phyloP scores from a whole-genome alignment of 192 early-diverging fungal genomes.

The Coemansia nantahalensis region DNA sequence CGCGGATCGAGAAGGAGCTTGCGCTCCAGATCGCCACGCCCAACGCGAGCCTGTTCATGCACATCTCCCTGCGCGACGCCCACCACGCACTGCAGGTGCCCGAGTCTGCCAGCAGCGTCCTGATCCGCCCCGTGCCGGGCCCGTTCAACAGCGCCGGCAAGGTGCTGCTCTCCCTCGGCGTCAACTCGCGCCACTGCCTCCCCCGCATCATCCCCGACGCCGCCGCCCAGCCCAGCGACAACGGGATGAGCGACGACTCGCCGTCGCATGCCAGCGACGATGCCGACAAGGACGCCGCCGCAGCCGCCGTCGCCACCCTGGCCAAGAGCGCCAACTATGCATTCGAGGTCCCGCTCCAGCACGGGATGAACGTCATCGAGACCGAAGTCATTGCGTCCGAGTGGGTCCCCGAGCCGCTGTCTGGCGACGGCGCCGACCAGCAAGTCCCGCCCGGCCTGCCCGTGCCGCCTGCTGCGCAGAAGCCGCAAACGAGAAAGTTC shows the following conservation, averaged over 20 bases:
- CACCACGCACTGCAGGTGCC: slow-evolving; percentile 40
- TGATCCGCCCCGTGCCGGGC: slow-evolving; percentile 44
- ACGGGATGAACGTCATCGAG: slow-evolving; percentile 33
- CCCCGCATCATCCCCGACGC: slow-evolving; percentile 33
- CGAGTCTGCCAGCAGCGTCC: slow-evolving; percentile 9
- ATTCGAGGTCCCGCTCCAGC: slow-evolving; percentile 34
- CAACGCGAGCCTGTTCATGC: slow-evolving; percentile 43
- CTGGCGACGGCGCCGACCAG: slow-evolving; percentile 33
- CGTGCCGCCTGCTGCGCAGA: background rate
- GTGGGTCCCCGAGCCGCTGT: slow-evolving; percentile 22
- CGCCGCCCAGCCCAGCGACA: slow-evolving; percentile 12
- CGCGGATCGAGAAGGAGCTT: slow-evolving; percentile 27
- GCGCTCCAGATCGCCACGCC: slow-evolving; percentile 39
- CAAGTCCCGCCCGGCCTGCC: slow-evolving; percentile 37
- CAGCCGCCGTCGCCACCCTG: slow-evolving; percentile 7
- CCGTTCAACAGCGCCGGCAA: slow-evolving; percentile 32
- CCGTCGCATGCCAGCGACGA: slow-evolving; percentile 38
- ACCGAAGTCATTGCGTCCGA: slow-evolving; percentile 31
- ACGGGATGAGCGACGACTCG: slow-evolving; percentile 22
- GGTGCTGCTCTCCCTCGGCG: slow-evolving; percentile 17
- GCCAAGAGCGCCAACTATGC: slow-evolving; percentile 38
- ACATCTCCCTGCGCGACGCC: slow-evolving; percentile 26
- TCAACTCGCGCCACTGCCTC: slow-evolving; percentile 28
- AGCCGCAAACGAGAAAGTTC: slow-evolving; percentile 11
- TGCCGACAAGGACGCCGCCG: slow-evolving; percentile 35